Conservation (phyloP, 345 rosid genomes). For the Eucalyptus coolabah region DNA sequence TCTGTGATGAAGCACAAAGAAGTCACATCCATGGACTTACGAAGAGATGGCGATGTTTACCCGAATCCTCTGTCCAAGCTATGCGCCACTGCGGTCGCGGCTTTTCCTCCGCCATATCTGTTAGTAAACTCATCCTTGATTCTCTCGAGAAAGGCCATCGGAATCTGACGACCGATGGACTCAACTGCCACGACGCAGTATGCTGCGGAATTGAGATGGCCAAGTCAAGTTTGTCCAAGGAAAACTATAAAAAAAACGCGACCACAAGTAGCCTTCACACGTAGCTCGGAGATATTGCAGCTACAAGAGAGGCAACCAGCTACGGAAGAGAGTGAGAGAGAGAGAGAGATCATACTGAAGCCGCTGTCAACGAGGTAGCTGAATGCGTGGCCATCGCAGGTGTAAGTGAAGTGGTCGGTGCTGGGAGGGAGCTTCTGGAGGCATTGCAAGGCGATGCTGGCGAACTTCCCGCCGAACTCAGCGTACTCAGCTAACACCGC, state of each 20-base stretch:
- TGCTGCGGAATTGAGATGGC: constrained; percentile 2
- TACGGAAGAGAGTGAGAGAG: neutral
- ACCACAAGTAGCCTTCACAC: neutral
- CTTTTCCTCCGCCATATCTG: constrained; percentile 21
- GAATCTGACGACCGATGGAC: constrained; percentile 17
- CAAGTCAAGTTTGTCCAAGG: neutral
- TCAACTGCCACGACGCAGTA: constrained; percentile 30
- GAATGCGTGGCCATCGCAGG: neutral
- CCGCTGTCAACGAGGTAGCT: neutral
- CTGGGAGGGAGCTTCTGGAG: neutral
- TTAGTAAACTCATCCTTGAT: constrained; percentile 20
- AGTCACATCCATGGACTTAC: neutral
- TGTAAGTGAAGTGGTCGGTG: neutral
- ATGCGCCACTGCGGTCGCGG: constrained; percentile 12
- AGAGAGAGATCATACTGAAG: too few relatives aligned
- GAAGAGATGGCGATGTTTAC: neutral
- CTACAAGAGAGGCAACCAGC: neutral
- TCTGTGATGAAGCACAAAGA: neutral
- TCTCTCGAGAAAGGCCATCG: constrained; percentile 24
- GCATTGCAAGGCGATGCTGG: neutral
- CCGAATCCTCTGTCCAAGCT: constrained; percentile 18
- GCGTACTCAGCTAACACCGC: neutral
- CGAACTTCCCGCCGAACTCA: neutral
- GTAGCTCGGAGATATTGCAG: neutral
- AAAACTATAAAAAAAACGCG: neutral